Evolutionary conservation across 257 asterid species (phyloP), one percentile per base, ranked within the genome.

Genomic region (Paulownia fortunei): DNA sequence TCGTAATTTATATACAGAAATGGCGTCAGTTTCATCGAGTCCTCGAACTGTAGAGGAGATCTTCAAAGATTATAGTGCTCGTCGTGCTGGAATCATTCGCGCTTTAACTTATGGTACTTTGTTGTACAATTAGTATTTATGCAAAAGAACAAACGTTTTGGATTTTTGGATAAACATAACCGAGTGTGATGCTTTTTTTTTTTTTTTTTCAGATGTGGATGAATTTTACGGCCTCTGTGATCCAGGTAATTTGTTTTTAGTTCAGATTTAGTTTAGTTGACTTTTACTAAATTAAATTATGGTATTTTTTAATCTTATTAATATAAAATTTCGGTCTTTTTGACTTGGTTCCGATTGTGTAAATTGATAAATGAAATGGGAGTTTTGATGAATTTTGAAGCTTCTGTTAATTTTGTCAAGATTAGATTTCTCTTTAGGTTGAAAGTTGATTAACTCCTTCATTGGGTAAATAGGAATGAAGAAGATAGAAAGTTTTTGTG

Each of bases 191-290:
- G 23, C 11, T 37, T 49, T 49, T 37, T 16, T 27, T 62, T 61
- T 37, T 41, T 13, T 37, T 54, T 55, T 75, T 32, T n/a, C 92
- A 94, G 97, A 94, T 87, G 98, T 94, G 83, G 97, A 92, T 79
- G 97, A 89, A 67, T 94, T 94, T 68, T 91, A 94, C 78, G 94
- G 88, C 55, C 92, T 92, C 23, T 94, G 98, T 74, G 98, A 94
- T 90, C 98, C 98, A 90, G 98, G 98, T 94, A 83, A 82, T n/a
- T 82, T 69, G 34, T 13, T 68, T 69, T 42, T 66, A 74, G 78
- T 73, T 80, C 34, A 46, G 46, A 58, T 77, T 16, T 64, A 80
- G 70, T 70, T 63, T 21, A 58, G 12, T 69, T 64, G 66, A 52
- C 46, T 65, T 78, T 71, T 12, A 6, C 67, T 11, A 74, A 78